Evolutionary conservation across 2,329 filamentous ascomycete genomes (phyloP).

Genomic region (Penicillium italicum): DNA sequence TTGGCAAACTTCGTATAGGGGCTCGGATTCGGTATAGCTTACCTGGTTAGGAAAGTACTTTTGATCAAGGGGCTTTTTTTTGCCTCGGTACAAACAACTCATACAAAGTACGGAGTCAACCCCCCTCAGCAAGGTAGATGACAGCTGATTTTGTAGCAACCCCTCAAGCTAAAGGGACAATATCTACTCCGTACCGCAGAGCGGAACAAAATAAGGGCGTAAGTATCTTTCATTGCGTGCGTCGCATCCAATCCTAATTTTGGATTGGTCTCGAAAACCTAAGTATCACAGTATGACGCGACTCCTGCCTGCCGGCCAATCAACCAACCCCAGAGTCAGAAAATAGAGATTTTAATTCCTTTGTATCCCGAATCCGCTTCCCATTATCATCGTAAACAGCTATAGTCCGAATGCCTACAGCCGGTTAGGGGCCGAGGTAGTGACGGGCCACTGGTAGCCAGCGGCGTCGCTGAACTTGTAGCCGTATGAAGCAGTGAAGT

Average conservation of each 20-base stretch:
- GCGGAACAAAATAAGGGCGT: conserved; percentile 1
- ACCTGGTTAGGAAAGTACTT: neutral
- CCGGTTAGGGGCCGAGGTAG: conserved; percentile 67
- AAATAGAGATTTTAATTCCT: conserved; percentile 25
- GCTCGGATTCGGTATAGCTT: neutral
- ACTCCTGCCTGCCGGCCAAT: conserved; percentile 12
- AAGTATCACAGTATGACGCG: conserved; percentile 13
- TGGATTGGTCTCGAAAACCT: conserved; percentile 1
- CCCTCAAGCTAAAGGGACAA: neutral
- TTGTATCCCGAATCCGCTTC: conserved; percentile 19
- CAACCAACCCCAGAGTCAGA: conserved; percentile 3
- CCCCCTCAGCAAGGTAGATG: too few species aligned
- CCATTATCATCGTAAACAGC: conserved; percentile 27
- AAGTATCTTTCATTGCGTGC: conserved; percentile 16
- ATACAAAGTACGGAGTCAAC: too few species aligned
- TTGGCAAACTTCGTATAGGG: neutral
- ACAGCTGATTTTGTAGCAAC: neutral
- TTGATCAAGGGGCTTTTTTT: neutral
- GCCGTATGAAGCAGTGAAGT: conserved; percentile 96
- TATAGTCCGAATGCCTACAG: conserved; percentile 55
- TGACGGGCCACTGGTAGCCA: conserved; percentile 91
- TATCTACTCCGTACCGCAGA: neutral
- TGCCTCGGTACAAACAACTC: too few species aligned
- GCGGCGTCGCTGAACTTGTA: conserved; percentile 98
- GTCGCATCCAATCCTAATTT: conserved; percentile 12